Evolutionary conservation across 345 rosid species (phyloP), one percentile per base, ranked within the genome.

Genomic region (Excoecaria cochinchinensis): DNA sequence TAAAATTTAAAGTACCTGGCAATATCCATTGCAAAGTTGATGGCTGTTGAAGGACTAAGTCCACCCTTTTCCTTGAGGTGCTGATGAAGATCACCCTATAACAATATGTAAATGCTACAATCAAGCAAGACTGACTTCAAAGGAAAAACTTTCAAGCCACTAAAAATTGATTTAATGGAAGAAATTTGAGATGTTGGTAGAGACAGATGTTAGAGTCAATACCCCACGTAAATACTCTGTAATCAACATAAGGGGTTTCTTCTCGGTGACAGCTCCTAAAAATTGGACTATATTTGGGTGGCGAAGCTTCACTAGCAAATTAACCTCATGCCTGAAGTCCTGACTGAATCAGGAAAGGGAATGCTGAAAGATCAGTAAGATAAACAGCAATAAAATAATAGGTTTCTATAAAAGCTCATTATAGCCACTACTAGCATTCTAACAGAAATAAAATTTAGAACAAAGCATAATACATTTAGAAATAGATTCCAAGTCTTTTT

Each of bases 261-360:
- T 91, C 81, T 95, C 97, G 1, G 99, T 95, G 76, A 93, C 99
- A 51, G 99, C 99, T 82, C 99, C 99, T 65, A 95, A 87, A 80
- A 95, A 95, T 74, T 95, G 99, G 69, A 95, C 98, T 82, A 93
- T 87, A 80, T 95, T 95, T n/a, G 99, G 99, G 84, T 95, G 99
- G 55, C 99, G 95, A 86, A 95, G 98, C 89, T 95, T 93, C 79
- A 95, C 98, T 67, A 95, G 91, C 84, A 95, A 87, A 80, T 89
- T 90, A 78, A 93, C 98, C 85, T 95, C 99, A 82, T 93, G 99
- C 84, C 99, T 92, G 88, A 95, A 95, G 85, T 95, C 99, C 87
- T 93, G 98, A 77, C 99, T 95, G 97, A 73, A 82, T 71, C 77
- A 69, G 16, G 66, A 74, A 77, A 80, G 71, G 48, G 63, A 59